These are phyloP conservation scores for Leccinum colubrinum DNA, from an alignment of 1,284 basidiomycete species.

Conservation along the genomic window DNA sequence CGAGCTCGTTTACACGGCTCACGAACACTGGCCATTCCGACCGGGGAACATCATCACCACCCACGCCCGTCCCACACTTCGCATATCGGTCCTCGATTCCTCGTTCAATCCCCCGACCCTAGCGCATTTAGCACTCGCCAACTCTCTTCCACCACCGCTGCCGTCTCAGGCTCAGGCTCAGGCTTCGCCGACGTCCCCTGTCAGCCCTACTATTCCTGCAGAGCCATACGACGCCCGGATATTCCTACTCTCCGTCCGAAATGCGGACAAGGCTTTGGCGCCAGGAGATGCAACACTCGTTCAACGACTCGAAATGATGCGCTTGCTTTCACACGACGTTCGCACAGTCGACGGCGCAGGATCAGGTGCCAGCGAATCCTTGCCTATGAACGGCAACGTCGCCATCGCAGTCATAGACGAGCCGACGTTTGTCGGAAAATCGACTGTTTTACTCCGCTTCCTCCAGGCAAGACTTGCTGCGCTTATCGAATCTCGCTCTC, in stretches of 20 bases:
- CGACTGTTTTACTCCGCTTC: slow-evolving; percentile 56
- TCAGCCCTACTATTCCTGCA: slow-evolving; percentile 6
- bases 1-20: slow-evolving; percentile 54
- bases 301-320: slow-evolving; percentile 86
- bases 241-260: slow-evolving; percentile 83
- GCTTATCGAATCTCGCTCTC: slow-evolving; percentile 10
- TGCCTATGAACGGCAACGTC: slow-evolving; percentile 43
- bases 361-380: slow-evolving; percentile 5
- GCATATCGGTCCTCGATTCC: slow-evolving; percentile 78
- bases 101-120: slow-evolving; percentile 94
- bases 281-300: slow-evolving; percentile 69
- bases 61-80: slow-evolving; percentile 31
- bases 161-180: slow-evolving; percentile 2
- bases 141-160: slow-evolving; percentile 35
- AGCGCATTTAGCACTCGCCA: slow-evolving; percentile 82
- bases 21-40: slow-evolving; percentile 55
- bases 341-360: slow-evolving; percentile 7
- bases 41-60: slow-evolving; percentile 14
- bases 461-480: slow-evolving; percentile 40
- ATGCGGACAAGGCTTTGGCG: slow-evolving; percentile 84
- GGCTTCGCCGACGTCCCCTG: not conserved
- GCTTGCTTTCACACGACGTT: slow-evolving; percentile 56
- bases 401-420: slow-evolving; percentile 85
- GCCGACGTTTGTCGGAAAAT: slow-evolving; percentile 89
- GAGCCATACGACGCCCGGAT: slow-evolving; percentile 70